phyloP scores from a whole-genome alignment of 2,329 filamentous ascomycete genomes.

The Penicillium sp. region DNA sequence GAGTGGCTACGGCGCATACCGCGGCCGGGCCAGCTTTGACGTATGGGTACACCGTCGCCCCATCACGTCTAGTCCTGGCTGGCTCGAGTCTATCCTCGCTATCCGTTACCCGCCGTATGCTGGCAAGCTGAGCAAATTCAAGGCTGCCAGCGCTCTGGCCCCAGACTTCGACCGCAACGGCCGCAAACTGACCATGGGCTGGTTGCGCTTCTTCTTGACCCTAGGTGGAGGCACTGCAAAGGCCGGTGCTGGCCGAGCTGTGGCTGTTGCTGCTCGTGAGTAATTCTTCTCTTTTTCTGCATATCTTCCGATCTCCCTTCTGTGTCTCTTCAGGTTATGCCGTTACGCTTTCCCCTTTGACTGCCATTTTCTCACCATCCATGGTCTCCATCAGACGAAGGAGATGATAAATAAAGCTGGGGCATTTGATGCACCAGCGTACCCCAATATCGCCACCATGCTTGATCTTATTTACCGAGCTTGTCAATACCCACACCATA shows the following conservation, averaged over 20 bases:
- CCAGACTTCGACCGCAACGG: slow-evolving; percentile 59
- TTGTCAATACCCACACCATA: background rate
- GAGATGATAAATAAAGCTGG: slow-evolving; percentile 9
- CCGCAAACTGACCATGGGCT: slow-evolving; percentile 35
- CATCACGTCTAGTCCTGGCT: slow-evolving; percentile 54
- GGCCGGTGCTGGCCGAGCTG: slow-evolving; percentile 33
- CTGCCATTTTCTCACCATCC: slow-evolving; percentile 6
- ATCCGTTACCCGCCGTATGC: slow-evolving; percentile 58
- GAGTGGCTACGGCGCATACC: slow-evolving; percentile 69
- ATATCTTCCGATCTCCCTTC: slow-evolving; percentile 1
- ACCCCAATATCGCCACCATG: too few relatives aligned
- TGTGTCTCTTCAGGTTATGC: too few relatives aligned
- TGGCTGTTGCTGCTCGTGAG: slow-evolving; percentile 38
- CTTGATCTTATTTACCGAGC: too few relatives aligned
- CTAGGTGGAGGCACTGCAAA: slow-evolving; percentile 39
- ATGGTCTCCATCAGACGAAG: slow-evolving; percentile 7
- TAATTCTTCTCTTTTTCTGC: slow-evolving; percentile 15
- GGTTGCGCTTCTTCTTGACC: slow-evolving; percentile 38
- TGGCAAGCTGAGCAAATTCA: slow-evolving; percentile 50
- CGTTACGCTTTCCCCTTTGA: too few relatives aligned
- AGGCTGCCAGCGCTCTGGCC: slow-evolving; percentile 46
- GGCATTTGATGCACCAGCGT: background rate
- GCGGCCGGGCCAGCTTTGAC: slow-evolving; percentile 64
- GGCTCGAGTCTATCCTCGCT: slow-evolving; percentile 53
- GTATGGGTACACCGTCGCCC: slow-evolving; percentile 56